These are phyloP conservation scores for Akanthomyces uredinophilus DNA, from an alignment of 2,329 filamentous ascomycete genomes.

Conservation along the genomic window DNA sequence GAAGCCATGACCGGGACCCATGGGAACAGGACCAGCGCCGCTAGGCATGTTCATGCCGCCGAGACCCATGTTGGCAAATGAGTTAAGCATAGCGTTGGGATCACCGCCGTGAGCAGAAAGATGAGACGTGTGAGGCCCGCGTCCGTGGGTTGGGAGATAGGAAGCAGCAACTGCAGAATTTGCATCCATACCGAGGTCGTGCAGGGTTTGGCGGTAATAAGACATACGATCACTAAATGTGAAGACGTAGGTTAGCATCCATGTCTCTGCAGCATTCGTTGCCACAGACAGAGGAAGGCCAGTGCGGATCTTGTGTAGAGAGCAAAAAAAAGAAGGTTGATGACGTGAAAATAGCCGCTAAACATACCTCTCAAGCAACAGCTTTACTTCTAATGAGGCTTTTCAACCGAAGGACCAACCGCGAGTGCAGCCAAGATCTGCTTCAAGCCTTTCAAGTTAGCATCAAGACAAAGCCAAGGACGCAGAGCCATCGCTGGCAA, in stretches of 20 bases:
- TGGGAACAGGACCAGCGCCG: constrained; percentile 24
- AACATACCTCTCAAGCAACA: constrained; percentile 30
- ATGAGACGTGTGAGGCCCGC: constrained; percentile 26
- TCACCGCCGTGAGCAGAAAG: constrained; percentile 28
- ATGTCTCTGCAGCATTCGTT: not conserved
- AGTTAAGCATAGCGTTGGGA: constrained; percentile 27
- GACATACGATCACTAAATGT: constrained; percentile 24
- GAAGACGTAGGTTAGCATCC: not conserved
- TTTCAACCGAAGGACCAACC: constrained; percentile 28
- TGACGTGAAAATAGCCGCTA: not conserved
- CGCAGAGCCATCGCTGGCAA: no score
- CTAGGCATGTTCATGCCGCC: constrained; percentile 31
- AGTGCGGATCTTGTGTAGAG: not conserved
- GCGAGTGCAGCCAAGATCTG: constrained; percentile 26
- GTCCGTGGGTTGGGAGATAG: constrained; percentile 28
- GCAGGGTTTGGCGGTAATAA: constrained; percentile 30
- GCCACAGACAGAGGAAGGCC: not conserved
- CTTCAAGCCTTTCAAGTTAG: not conserved
- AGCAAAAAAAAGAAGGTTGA: not conserved
- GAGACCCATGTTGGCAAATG: constrained; percentile 35
- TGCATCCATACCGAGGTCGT: constrained; percentile 32
- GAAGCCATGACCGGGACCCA: constrained; percentile 32
- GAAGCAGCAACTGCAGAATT: constrained; percentile 26
- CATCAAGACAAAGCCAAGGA: not conserved
- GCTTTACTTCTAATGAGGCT: constrained; percentile 26